phyloP scores from a whole-genome alignment of 306 rosid species.

The Crotalaria pallida region DNA sequence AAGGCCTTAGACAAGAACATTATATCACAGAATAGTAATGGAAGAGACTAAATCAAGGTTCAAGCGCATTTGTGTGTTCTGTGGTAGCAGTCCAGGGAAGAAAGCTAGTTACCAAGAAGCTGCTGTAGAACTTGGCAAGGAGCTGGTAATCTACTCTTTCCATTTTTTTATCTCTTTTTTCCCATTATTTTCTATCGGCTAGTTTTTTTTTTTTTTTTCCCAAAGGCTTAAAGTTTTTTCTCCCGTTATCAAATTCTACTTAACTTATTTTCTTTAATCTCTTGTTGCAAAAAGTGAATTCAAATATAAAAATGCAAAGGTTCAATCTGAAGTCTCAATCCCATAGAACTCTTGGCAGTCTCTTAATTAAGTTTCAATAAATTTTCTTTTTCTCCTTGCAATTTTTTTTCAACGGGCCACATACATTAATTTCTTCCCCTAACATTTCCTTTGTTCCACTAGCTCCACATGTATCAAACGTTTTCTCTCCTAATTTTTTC shows the following conservation, averaged over 20 bases:
- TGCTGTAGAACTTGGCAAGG: slow-evolving; percentile 61
- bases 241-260: background rate
- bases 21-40: slow-evolving; percentile 29
- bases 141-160: slow-evolving; percentile 36
- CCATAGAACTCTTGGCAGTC: too few relatives aligned
- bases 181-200: too few relatives aligned
- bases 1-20: background rate
- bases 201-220: too few relatives aligned
- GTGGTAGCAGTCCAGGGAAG: slow-evolving; percentile 81
- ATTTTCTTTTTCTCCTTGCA: background rate
- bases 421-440: too few relatives aligned
- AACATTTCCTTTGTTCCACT: too few relatives aligned
- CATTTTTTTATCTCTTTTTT: background rate
- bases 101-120: slow-evolving; percentile 71
- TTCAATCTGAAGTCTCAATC: too few relatives aligned
- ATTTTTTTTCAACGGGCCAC: background rate
- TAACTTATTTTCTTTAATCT: too few relatives aligned
- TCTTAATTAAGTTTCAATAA: background rate
- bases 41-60: slow-evolving; percentile 60
- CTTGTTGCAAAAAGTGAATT: background rate
- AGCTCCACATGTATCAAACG: too few relatives aligned
- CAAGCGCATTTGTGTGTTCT: slow-evolving; percentile 62
- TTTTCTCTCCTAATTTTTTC: too few relatives aligned
- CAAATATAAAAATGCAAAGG: background rate
- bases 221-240: background rate